Conservation (phyloP, 2,329 filamentous ascomycete species). For the Metarhizium brunneum region DNA sequence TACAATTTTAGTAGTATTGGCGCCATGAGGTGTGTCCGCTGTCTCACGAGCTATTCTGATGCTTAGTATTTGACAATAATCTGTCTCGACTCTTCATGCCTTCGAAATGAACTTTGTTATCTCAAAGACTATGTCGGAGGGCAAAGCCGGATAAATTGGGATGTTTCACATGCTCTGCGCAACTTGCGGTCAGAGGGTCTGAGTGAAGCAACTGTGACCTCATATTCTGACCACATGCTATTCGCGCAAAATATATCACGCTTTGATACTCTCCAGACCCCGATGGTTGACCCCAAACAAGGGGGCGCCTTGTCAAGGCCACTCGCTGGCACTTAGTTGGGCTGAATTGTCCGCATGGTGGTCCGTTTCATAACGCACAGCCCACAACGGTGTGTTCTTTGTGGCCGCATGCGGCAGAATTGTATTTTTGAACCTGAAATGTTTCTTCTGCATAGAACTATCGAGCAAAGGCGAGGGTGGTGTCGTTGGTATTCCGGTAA, state of each 20-base stretch:
- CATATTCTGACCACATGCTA: constrained; percentile 2
- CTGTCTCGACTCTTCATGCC: neutral
- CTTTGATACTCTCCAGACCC: constrained; percentile 5
- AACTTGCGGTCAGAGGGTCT: constrained; percentile 3
- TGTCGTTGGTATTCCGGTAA: neutral
- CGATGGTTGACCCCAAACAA: constrained; percentile 8
- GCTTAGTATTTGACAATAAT: neutral
- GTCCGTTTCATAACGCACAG: constrained; percentile 7
- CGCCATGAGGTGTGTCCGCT: neutral
- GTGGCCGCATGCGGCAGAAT: constrained; percentile 12
- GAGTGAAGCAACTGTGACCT: neutral
- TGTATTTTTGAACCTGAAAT: neutral
- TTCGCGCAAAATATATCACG: constrained; percentile 2
- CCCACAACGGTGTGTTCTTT: constrained; percentile 8
- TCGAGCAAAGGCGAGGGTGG: neutral
- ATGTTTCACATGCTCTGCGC: constrained; percentile 6
- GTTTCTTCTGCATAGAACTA: neutral
- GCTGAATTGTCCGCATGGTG: constrained; percentile 7
- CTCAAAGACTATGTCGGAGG: constrained; percentile 3
- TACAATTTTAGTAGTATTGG: neutral
- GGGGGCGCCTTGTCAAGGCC: constrained; percentile 7
- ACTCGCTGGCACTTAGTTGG: constrained; percentile 7
- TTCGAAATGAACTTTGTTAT: neutral
- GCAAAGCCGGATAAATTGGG: constrained; percentile 1
- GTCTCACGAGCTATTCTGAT: neutral